Evolutionary conservation across 768 basidiomycete species (phyloP).

Genomic region (Mycena sanguinolenta): DNA sequence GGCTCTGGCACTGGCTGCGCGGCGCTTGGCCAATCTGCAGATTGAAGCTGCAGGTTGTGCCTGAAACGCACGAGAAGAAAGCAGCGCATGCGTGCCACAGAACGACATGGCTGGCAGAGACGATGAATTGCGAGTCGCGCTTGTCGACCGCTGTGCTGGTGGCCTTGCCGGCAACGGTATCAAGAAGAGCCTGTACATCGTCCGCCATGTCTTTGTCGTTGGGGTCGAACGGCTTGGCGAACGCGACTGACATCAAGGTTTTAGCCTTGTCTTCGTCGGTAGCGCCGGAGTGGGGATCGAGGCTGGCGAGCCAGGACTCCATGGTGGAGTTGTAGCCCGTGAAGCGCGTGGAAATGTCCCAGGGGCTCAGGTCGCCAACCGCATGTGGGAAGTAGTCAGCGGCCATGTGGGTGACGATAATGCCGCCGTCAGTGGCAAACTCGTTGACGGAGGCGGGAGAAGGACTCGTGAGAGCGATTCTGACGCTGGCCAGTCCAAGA

Average conservation of each 20-base stretch:
- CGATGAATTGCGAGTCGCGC: conserved; percentile 16
- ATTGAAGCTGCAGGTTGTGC: conserved; percentile 20
- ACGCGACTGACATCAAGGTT: conserved; percentile 18
- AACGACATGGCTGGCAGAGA: conserved; percentile 14
- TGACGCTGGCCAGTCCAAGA: conserved; percentile 17
- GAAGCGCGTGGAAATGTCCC: conserved; percentile 21
- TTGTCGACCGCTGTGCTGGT: conserved; percentile 14
- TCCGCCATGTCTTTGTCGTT: conserved; percentile 6
- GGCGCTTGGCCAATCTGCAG: conserved; percentile 15
- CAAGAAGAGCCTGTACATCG: conserved; percentile 18
- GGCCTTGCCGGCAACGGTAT: conserved; percentile 17
- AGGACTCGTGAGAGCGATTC: conserved; percentile 16
- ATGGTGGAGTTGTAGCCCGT: conserved; percentile 23
- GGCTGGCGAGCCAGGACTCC: conserved; percentile 23
- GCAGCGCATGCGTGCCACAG: conserved; percentile 15
- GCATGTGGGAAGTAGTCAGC: conserved; percentile 20
- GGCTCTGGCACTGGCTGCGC: conserved; percentile 21
- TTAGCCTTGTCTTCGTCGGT: conserved; percentile 17
- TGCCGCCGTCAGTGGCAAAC: conserved; percentile 23
- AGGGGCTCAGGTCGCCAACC: conserved; percentile 17
- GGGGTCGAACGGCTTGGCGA: conserved; percentile 20
- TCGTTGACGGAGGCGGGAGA: conserved; percentile 12
- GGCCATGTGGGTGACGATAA: conserved; percentile 17
- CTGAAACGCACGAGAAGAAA: conserved; percentile 21
- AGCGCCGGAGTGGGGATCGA: conserved; percentile 17